Evolutionary conservation across 2,329 filamentous ascomycete genomes (phyloP).

Genomic region (Fusarium nematophilum): DNA sequence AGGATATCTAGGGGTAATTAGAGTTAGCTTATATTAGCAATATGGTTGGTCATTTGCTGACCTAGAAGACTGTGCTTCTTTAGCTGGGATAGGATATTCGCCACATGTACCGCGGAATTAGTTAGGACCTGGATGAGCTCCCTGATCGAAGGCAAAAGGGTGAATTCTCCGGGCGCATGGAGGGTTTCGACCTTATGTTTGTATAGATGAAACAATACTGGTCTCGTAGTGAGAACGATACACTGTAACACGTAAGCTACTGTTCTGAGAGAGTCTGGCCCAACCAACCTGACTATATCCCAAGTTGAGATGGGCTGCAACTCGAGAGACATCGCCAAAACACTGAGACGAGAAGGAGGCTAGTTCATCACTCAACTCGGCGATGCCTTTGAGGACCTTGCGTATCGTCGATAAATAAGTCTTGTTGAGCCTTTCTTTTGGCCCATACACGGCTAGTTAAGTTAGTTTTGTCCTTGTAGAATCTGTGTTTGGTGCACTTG

Average conservation of each 20-base stretch:
- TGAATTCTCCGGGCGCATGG: background rate
- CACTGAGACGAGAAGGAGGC: conserved; percentile 2
- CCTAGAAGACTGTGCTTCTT: conserved; percentile 12
- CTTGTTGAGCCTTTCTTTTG: conserved; percentile 4
- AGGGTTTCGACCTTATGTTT: conserved; percentile 4
- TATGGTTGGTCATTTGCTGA: background rate
- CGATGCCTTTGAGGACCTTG: conserved; percentile 6
- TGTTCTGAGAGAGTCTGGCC: background rate
- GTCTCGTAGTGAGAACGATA: conserved; percentile 10
- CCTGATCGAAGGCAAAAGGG: conserved; percentile 4
- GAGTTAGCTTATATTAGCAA: background rate
- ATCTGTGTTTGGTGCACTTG: background rate
- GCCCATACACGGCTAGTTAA: conserved; percentile 11
- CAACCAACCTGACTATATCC: conserved; percentile 11
- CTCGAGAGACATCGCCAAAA: conserved; percentile 15
- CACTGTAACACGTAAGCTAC: background rate
- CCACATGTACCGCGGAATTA: conserved; percentile 12
- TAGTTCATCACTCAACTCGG: conserved; percentile 3
- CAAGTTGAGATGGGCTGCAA: conserved; percentile 14
- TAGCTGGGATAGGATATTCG: conserved; percentile 9
- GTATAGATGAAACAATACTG: conserved; percentile 11
- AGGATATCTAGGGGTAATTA: conserved; percentile 4
- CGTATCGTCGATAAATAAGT: conserved; percentile 11
- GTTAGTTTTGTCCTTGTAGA: background rate
- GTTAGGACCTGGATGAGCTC: conserved; percentile 13